Evolutionary conservation across 306 rosid species (phyloP).

Genomic region (Lathyrus aphaca): DNA sequence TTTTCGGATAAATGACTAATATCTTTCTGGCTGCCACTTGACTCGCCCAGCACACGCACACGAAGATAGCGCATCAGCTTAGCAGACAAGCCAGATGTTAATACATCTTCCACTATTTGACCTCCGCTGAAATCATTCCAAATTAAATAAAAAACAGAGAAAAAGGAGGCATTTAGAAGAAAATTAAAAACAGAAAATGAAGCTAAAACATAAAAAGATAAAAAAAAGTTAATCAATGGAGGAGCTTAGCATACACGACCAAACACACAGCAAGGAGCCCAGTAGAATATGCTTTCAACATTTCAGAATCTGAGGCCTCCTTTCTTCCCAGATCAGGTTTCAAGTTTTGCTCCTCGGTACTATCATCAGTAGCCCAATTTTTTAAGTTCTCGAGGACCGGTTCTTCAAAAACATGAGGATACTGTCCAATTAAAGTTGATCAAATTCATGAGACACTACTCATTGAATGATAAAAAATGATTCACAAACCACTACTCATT

Average conservation of each 20-base stretch:
- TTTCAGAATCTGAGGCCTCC: constrained; percentile 79
- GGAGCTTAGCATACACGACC: constrained; percentile 64
- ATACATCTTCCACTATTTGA: constrained; percentile 86
- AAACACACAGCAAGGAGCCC: constrained; percentile 92
- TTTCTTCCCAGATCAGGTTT: constrained; percentile 56
- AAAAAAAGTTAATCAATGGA: constrained; percentile 25
- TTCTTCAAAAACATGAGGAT: constrained; percentile 94
- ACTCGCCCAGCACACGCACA: constrained; percentile 78
- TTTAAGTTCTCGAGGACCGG: constrained; percentile 71
- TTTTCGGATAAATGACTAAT: constrained; percentile 58
- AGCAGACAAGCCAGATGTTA: constrained; percentile 89
- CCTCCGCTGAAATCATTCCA: constrained; percentile 61
- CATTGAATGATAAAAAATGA: background rate
- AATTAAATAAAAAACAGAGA: constrained; percentile 1
- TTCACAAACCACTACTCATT: too few relatives aligned
- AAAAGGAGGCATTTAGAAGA: constrained; percentile 23
- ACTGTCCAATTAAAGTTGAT: constrained; percentile 58
- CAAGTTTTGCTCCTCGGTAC: constrained; percentile 58
- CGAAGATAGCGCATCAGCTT: constrained; percentile 98
- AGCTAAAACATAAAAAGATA: constrained; percentile 7
- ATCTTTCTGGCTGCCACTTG: constrained; percentile 78
- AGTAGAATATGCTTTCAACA: constrained; percentile 88
- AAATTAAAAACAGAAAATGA: background rate
- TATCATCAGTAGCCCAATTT: constrained; percentile 82
- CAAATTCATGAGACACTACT: constrained; percentile 28